Conservation (phyloP, 805 yeast species). For the Cyberlindnera bimundalis region DNA sequence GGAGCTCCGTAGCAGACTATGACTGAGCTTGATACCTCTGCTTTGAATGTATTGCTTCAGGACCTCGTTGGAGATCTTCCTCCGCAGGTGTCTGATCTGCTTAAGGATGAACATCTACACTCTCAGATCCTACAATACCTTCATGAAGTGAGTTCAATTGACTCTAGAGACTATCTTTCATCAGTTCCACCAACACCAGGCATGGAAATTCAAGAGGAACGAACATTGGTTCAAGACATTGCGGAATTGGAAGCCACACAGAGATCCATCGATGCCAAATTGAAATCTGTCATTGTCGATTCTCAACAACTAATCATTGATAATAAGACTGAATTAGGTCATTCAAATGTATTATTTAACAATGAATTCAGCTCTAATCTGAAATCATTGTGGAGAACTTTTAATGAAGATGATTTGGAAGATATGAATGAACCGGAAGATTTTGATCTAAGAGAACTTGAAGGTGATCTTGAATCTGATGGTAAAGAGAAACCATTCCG, state of each 20-base stretch:
- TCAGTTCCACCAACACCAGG: slow-evolving; percentile 40
- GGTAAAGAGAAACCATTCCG: slow-evolving; percentile 31
- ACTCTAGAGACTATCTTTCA: slow-evolving; percentile 41
- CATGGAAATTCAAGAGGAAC: slow-evolving; percentile 24
- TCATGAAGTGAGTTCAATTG: slow-evolving; percentile 43
- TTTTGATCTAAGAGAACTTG: slow-evolving; percentile 22
- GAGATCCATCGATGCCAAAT: slow-evolving; percentile 42
- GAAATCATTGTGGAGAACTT: slow-evolving; percentile 30
- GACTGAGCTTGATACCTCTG: slow-evolving; percentile 10
- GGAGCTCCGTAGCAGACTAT: no score
- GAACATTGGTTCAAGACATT: slow-evolving; percentile 60
- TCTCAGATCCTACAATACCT: slow-evolving; percentile 35
- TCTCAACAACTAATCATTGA: slow-evolving; percentile 39
- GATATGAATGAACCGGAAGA: slow-evolving; percentile 30
- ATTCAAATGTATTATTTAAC: slow-evolving; percentile 30
- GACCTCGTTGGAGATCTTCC: slow-evolving; percentile 32
- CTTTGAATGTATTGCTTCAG: slow-evolving; percentile 34
- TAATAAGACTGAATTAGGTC: slow-evolving; percentile 38
- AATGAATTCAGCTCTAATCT: slow-evolving; percentile 31
- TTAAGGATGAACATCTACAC: slow-evolving; percentile 34
- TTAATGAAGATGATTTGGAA: slow-evolving; percentile 29
- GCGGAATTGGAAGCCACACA: slow-evolving; percentile 67
- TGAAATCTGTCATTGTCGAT: slow-evolving; percentile 37
- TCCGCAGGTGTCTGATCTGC: slow-evolving; percentile 20
- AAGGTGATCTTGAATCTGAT: slow-evolving; percentile 23